These are phyloP conservation scores for Nemania sp. DNA, from an alignment of 2,329 filamentous ascomycete species.

Conservation along the genomic window DNA sequence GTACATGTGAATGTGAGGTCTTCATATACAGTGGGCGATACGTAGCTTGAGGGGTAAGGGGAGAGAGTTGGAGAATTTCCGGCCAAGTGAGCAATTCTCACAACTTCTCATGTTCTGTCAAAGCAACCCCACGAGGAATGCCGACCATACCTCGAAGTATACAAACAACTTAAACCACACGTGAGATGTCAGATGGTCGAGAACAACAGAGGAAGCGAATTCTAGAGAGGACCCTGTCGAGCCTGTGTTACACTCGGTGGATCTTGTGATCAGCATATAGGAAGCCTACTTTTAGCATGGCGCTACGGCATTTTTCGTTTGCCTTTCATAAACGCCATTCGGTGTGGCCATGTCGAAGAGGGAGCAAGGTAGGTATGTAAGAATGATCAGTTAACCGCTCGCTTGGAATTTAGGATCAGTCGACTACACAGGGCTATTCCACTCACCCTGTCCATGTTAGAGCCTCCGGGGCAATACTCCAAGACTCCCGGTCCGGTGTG, in stretches of 20 bases:
- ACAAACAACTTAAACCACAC: not conserved
- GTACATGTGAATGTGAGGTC: too few relatives aligned
- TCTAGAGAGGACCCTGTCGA: constrained; percentile 19
- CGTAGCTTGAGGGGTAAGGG: not conserved
- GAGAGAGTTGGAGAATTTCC: constrained; percentile 1
- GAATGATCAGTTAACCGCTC: not conserved
- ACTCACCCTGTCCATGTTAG: not conserved
- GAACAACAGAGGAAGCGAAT: constrained; percentile 3
- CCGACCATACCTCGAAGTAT: not conserved
- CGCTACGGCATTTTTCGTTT: constrained; percentile 3
- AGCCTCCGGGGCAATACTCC: not conserved
- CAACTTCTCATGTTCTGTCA: not conserved
- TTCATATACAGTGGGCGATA: too few relatives aligned
- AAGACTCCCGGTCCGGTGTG: not conserved
- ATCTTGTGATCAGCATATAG: constrained; percentile 29
- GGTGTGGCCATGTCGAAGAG: not conserved
- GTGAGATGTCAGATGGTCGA: not conserved
- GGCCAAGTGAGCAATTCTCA: not conserved
- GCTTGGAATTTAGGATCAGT: not conserved
- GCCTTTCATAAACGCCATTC: not conserved
- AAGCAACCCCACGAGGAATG: not conserved
- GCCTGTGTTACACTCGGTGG: constrained; percentile 21
- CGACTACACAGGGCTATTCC: not conserved
- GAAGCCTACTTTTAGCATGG: constrained; percentile 21
- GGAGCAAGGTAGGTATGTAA: not conserved